Evolutionary conservation across 345 rosid genomes (phyloP).

Genomic region (Iberis pinnata): DNA sequence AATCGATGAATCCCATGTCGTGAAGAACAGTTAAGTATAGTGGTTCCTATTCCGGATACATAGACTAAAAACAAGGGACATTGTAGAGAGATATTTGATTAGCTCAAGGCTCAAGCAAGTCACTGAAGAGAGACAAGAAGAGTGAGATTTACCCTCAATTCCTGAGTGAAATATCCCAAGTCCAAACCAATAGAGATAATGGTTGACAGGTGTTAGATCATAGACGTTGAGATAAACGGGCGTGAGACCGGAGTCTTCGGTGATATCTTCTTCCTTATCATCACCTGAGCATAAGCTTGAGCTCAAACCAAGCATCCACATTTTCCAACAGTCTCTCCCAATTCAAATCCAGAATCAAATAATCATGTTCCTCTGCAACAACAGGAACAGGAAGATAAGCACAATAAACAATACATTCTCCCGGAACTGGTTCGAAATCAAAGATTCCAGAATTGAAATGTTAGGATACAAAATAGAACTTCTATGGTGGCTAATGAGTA

Average conservation of each 20-base stretch:
- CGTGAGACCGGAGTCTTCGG: slow-evolving; percentile 29
- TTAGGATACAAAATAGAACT: not conserved
- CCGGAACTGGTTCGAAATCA: not conserved
- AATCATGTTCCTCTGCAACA: too few species aligned
- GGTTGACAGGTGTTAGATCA: slow-evolving; percentile 89
- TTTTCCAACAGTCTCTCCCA: too few species aligned
- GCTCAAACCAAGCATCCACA: slow-evolving; percentile 70
- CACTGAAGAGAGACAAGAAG: not conserved
- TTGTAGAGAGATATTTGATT: too few species aligned
- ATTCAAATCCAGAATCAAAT: too few species aligned
- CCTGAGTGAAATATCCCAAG: slow-evolving; percentile 96
- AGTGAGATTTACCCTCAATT: slow-evolving; percentile 57
- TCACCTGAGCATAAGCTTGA: slow-evolving; percentile 44
- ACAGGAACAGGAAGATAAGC: not conserved
- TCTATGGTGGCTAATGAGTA: not conserved
- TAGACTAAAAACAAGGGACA: too few species aligned
- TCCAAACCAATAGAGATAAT: slow-evolving; percentile 86
- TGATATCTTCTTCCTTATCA: slow-evolving; percentile 34
- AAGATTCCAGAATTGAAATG: not conserved
- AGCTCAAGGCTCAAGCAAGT: not conserved
- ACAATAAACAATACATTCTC: not conserved
- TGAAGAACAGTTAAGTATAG: not conserved
- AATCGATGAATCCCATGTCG: not conserved
- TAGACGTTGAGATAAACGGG: slow-evolving; percentile 76
- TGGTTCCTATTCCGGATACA: not conserved